Conservation (phyloP, 2,329 filamentous ascomycete genomes). For the Fusarium buxicola region DNA sequence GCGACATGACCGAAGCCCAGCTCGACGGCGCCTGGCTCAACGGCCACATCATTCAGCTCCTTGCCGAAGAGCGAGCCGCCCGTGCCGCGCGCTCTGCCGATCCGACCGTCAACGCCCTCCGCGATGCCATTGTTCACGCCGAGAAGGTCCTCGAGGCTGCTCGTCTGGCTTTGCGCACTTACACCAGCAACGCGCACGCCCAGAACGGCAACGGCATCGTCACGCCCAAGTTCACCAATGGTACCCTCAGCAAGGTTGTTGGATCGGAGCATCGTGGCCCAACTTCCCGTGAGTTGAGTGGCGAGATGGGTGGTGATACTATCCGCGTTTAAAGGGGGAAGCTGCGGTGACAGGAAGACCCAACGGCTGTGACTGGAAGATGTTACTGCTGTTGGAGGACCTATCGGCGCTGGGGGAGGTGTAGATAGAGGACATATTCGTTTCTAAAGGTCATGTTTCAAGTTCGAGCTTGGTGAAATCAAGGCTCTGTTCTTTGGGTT, state of each 20-base stretch:
- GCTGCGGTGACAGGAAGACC: constrained; percentile 3
- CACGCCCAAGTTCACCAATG: constrained; percentile 36
- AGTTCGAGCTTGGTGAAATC: constrained; percentile 13
- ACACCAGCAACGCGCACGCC: constrained; percentile 40
- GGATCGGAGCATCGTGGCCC: constrained; percentile 55
- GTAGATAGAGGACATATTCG: constrained; percentile 21
- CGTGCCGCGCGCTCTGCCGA: constrained; percentile 46
- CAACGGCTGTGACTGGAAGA: constrained; percentile 16
- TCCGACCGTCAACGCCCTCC: constrained; percentile 56
- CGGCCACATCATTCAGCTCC: constrained; percentile 67
- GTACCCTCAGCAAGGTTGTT: constrained; percentile 41
- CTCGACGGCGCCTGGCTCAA: constrained; percentile 72
- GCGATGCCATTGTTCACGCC: constrained; percentile 57
- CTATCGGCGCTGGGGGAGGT: constrained; percentile 8
- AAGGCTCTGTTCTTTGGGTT: constrained; percentile 12
- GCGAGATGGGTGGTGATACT: constrained; percentile 73
- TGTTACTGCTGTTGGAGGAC: constrained; percentile 27
- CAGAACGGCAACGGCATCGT: constrained; percentile 34
- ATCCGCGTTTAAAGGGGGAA: constrained; percentile 39
- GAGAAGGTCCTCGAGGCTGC: constrained; percentile 61
- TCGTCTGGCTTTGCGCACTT: constrained; percentile 56
- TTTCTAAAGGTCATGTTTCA: constrained; percentile 12
- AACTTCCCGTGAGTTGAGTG: constrained; percentile 66
- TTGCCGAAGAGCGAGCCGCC: constrained; percentile 54
- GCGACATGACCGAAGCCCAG: constrained; percentile 65